Conservation (phyloP, 2,329 filamentous ascomycete species). For the Amauroascus verrucosus region DNA sequence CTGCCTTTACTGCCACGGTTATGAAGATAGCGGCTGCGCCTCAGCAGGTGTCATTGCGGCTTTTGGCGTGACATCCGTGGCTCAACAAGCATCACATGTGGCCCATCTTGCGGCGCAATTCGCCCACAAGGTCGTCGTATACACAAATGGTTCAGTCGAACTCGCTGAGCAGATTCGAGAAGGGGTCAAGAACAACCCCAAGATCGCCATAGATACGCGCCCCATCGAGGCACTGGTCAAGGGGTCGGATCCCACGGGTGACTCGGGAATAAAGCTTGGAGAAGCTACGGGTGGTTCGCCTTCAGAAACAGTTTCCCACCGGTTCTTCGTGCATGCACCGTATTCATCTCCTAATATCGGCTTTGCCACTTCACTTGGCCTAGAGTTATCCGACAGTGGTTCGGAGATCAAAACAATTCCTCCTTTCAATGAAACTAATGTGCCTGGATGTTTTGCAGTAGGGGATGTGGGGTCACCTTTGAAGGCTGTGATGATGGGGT, state of each 20-base stretch:
- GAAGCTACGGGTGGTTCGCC: not conserved
- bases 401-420: not conserved
- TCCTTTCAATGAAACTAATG: not conserved
- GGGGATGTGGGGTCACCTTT: not conserved
- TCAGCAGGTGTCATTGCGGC: constrained; percentile 41
- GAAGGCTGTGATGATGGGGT: not conserved
- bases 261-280: not conserved
- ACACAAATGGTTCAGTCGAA: constrained; percentile 39
- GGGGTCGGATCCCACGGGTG: not conserved
- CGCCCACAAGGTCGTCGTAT: constrained; percentile 39
- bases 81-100: constrained; percentile 32
- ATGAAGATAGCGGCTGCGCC: constrained; percentile 43
- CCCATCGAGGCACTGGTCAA: constrained; percentile 1
- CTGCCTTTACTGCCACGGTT: constrained; percentile 52
- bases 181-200: not conserved
- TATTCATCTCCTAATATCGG: not conserved
- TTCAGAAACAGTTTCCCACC: not conserved
- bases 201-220: not conserved
- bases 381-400: not conserved
- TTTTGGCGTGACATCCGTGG: constrained; percentile 24
- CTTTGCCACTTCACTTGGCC: not conserved
- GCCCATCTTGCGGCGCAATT: constrained; percentile 39
- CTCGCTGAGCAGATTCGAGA: constrained; percentile 20
- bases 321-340: not conserved
- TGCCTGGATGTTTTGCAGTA: constrained; percentile 6